Evolutionary conservation across 2,329 filamentous ascomycete genomes (phyloP).

Genomic region (Arthrobotrys musiformis): DNA sequence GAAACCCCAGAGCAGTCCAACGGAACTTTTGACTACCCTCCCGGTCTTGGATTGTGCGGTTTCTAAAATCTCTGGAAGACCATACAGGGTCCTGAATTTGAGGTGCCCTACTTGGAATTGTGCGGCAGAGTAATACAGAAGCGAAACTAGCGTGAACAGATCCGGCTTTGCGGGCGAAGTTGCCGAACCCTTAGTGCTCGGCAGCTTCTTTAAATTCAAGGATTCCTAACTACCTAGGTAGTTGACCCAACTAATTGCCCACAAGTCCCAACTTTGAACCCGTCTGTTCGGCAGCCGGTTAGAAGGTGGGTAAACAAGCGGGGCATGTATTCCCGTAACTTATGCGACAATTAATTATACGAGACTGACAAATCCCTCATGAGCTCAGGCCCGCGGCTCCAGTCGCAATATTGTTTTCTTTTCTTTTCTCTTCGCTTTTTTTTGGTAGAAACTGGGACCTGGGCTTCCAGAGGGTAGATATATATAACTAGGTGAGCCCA

Average conservation of each 20-base stretch:
- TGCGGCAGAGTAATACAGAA: not conserved
- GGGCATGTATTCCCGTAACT: not conserved
- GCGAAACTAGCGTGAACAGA: conserved; percentile 24
- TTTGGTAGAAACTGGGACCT: too few relatives aligned
- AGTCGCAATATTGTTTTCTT: too few relatives aligned
- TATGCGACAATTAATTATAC: not conserved
- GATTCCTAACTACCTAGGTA: too few relatives aligned
- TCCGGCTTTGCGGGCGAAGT: conserved; percentile 38
- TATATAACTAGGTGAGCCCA: not conserved
- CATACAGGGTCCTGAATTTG: not conserved
- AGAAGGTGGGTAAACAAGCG: not conserved
- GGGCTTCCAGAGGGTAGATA: too few relatives aligned
- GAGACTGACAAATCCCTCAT: conserved; percentile 5
- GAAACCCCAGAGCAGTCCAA: not conserved
- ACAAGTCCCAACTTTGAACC: not conserved
- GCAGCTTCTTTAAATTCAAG: not conserved
- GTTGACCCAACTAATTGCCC: not conserved
- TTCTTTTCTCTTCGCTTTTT: too few relatives aligned
- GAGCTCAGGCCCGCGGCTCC: too few relatives aligned
- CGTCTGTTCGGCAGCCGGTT: too few relatives aligned
- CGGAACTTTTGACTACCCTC: not conserved
- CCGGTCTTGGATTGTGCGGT: not conserved
- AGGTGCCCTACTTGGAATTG: not conserved
- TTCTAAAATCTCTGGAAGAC: not conserved
- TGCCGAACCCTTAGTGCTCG: conserved; percentile 9